Conservation (phyloP, 176 grass and related monocot genomes). For the Musa acuminata region DNA sequence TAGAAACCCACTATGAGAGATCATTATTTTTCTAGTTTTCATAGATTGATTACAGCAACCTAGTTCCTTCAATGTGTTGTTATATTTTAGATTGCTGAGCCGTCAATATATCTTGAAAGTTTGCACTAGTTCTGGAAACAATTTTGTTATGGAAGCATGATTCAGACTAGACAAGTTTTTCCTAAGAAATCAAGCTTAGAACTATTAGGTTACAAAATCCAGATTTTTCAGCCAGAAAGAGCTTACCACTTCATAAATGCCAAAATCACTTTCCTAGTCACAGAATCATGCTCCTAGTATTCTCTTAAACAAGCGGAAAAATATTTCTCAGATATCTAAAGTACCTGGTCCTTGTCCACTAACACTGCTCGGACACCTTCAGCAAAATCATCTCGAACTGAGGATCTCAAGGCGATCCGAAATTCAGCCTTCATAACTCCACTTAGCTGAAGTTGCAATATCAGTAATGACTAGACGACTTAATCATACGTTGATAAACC, state of each 20-base stretch:
- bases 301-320: background rate
- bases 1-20: too few species aligned
- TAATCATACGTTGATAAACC: background rate
- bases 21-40: too few species aligned
- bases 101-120: too few species aligned
- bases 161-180: background rate
- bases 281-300: background rate
- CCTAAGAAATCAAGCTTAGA: background rate
- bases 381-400: conserved; percentile 78
- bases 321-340: background rate
- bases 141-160: too few species aligned
- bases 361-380: conserved; percentile 98
- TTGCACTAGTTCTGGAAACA: too few species aligned
- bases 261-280: background rate
- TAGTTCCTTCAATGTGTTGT: too few species aligned
- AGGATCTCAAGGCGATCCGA: conserved; percentile 71
- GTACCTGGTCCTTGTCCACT: conserved; percentile 98
- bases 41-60: too few species aligned
- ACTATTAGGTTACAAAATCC: background rate
- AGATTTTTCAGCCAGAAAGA: background rate
- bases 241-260: background rate
- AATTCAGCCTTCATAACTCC: conserved; percentile 96
- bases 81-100: too few species aligned
- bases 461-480: background rate
- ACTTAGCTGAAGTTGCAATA: conserved; percentile 34